Conservation (phyloP, 495 filamentous ascomycete genomes). For the Lentithecium fluviatile region DNA sequence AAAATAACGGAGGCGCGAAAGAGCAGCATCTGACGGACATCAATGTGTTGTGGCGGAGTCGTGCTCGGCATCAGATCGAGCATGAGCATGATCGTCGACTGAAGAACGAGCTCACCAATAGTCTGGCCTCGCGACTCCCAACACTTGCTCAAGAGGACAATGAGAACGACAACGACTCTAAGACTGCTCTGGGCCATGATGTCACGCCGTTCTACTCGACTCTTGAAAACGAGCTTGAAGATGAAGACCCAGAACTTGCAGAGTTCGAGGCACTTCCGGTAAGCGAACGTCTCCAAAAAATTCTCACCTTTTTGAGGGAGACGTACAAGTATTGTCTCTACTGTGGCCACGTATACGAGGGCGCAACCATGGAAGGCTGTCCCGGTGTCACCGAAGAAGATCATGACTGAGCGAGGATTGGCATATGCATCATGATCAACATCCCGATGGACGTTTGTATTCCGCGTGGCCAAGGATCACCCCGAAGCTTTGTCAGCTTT, state of each 20-base stretch:
- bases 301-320: constrained; percentile 68
- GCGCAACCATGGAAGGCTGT: constrained; percentile 78
- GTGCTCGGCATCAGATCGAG: constrained; percentile 66
- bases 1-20: neutral
- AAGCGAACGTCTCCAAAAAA: constrained; percentile 59
- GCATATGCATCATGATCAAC: no score
- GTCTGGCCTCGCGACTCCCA: constrained; percentile 52
- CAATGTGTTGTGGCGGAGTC: constrained; percentile 75
- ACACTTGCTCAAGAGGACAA: constrained; percentile 55
- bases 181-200: constrained; percentile 52
- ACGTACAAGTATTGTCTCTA: constrained; percentile 88
- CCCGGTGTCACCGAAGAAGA: constrained; percentile 89
- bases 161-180: constrained; percentile 52
- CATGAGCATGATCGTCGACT: constrained; percentile 67
- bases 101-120: constrained; percentile 60
- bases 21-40: constrained; percentile 55
- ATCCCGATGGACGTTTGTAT: no score
- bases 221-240: constrained; percentile 70
- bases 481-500: no score
- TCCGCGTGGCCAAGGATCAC: no score
- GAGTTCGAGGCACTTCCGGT: constrained; percentile 70
- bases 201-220: constrained; percentile 48
- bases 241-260: constrained; percentile 83
- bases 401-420: neutral
- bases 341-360: constrained; percentile 80